phyloP scores from a whole-genome alignment of 176 grass and related monocot species.

The Canna indica region DNA sequence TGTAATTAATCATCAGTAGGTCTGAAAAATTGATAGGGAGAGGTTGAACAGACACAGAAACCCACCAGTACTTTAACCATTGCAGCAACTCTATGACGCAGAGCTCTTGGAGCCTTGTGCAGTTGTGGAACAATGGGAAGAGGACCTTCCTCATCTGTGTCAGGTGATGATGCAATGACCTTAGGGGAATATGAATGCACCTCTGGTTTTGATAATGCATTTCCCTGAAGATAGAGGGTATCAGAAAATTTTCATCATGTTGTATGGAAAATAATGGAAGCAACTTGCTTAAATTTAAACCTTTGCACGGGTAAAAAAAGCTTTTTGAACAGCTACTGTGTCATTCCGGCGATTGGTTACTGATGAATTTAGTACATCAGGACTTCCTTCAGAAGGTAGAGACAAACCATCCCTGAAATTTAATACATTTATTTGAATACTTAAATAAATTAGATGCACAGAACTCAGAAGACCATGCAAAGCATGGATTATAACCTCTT shows the following conservation, averaged over 20 bases:
- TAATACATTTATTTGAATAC: constrained; percentile 14
- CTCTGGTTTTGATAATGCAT: constrained; percentile 48
- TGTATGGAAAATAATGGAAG: constrained; percentile 3
- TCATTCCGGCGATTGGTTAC: constrained; percentile 76
- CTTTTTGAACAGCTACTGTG: constrained; percentile 77
- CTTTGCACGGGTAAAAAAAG: constrained; percentile 69
- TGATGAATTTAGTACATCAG: constrained; percentile 35
- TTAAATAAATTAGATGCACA: constrained; percentile 2
- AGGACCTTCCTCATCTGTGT: constrained; percentile 26
- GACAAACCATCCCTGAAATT: constrained; percentile 57
- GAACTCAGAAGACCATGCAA: constrained; percentile 19
- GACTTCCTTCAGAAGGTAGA: constrained; percentile 42
- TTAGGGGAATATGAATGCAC: constrained; percentile 51
- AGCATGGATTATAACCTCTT: constrained; percentile 50
- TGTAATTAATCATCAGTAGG: too few species aligned
- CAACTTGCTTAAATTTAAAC: constrained; percentile 38
- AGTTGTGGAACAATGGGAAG: constrained; percentile 43
- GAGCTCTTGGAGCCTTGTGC: constrained; percentile 41
- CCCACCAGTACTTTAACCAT: constrained; percentile 95
- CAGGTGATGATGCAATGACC: constrained; percentile 57
- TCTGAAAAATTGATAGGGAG: constrained; percentile 6
- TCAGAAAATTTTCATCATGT: neutral
- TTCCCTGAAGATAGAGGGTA: constrained; percentile 37
- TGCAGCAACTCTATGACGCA: constrained; percentile 63
- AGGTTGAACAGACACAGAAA: constrained; percentile 4